A percentile compares a stretch with the other conserved stretches of the same genome.
phyloP scores from a whole-genome alignment of 768 basidiomycete species.

The Rhodotorula toruloides region DNA sequence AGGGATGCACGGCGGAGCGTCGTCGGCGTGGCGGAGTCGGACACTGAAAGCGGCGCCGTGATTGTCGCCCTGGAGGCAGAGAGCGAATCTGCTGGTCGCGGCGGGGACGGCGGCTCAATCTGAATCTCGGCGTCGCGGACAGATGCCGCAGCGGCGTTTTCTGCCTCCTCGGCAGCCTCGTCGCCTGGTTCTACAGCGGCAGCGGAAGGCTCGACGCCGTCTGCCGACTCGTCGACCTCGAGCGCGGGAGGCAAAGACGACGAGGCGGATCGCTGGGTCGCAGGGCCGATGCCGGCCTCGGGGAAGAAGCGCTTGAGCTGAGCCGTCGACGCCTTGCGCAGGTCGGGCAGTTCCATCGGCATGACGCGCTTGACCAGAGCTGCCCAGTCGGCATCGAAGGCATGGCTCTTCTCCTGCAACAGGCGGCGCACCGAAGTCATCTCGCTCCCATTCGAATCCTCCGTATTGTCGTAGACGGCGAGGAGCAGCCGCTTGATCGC shows the following conservation, averaged over 20 bases:
- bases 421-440: conserved; percentile 72
- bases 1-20: background rate
- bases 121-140: background rate
- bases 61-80: background rate
- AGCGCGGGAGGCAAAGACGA: conserved; percentile 19
- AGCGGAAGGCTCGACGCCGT: background rate
- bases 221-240: conserved; percentile 30
- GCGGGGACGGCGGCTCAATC: background rate
- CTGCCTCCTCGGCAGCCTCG: background rate
- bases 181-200: background rate
- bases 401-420: conserved; percentile 86
- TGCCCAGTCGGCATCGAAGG: conserved; percentile 94
- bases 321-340: conserved; percentile 48
- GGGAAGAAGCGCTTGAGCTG: conserved; percentile 49
- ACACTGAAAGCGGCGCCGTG: background rate
- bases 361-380: conserved; percentile 55
- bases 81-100: conserved; percentile 2
- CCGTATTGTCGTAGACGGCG: conserved; percentile 63
- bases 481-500: conserved; percentile 71
- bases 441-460: conserved; percentile 29
- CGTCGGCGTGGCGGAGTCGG: background rate
- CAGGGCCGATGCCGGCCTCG: conserved; percentile 16
- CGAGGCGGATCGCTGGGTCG: conserved; percentile 10
- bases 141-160: no score
- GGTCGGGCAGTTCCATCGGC: conserved; percentile 54